These are phyloP conservation scores for Penicillium digitatum DNA, from an alignment of 2,329 filamentous ascomycete species.

Conservation along the genomic window DNA sequence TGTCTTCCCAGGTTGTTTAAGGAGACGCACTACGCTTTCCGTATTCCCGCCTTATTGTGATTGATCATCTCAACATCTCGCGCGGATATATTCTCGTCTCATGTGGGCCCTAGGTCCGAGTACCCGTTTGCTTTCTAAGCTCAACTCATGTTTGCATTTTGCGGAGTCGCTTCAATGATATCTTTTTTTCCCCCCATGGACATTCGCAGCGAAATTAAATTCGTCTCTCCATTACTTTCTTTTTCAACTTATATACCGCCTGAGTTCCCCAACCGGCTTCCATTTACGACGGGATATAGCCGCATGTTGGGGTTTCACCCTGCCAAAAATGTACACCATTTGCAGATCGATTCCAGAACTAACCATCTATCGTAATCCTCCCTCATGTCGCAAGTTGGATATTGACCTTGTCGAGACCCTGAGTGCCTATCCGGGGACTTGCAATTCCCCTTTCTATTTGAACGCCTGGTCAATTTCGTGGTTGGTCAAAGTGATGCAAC, in stretches of 20 bases:
- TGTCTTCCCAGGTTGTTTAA: not conserved
- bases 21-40: not conserved
- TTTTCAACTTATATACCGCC: not conserved
- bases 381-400: too few relatives aligned
- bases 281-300: not conserved
- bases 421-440: too few relatives aligned
- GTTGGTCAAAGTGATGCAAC: too few relatives aligned
- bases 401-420: too few relatives aligned
- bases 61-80: not conserved
- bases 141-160: not conserved
- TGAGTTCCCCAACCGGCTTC: not conserved
- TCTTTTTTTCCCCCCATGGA: not conserved
- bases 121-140: not conserved
- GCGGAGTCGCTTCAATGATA: not conserved
- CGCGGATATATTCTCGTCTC: not conserved
- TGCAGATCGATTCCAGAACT: too few relatives aligned
- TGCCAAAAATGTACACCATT: too few relatives aligned
- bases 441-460: too few relatives aligned
- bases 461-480: too few relatives aligned
- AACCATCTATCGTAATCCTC: too few relatives aligned
- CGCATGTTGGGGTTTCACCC: not conserved
- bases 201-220: not conserved
- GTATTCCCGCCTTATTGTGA: not conserved
- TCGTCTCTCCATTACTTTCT: not conserved
- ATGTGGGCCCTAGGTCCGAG: not conserved